Base-by-base conservation (phyloP, 805 yeast species). In the Yamadazyma olivae region DNA sequence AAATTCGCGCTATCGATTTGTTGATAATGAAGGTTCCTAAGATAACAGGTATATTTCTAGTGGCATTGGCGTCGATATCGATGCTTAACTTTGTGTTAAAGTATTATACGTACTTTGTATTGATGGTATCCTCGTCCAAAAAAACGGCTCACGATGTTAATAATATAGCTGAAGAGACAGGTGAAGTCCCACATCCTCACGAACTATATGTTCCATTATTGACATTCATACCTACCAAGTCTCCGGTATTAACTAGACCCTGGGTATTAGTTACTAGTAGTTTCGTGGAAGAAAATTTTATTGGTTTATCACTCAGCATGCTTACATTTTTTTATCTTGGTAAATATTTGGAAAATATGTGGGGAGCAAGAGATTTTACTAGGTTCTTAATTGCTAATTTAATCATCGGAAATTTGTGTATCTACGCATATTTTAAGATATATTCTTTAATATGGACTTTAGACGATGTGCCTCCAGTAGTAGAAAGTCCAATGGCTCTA, bases 261-360 rank as follows among this genome's bases (percentile, higher is more conserved):
- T 76, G 81, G 80, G 74, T 73, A 5, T 49, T 76, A 8, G 30
- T 73, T 22, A 72, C 79, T 3, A 50, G 71, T 14, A 46, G 70
- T 12, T 65, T 75, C 38, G 67, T 73, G 14, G 81, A 75, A 38
- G 69, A 66, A 29, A 63, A 61, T 25, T 34, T 71, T 14, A 27
- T 71, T 10, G 59, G 71, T 3, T 59, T 70, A 9, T 29, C 62
- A 5, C 46, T 64, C 6, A 57, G 73, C 16, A 48, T 66, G 16
- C 39, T 64, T 16, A 53, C 71, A 12, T 46, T 75, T 9, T 58
- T 67, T 35, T 75, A 72, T 46, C 70, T 83, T 23, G 87, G 86
- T 3, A 65, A 74, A 34, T 83, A 78, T 59, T 70, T 81, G 45
- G 90, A 83, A 50, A 70, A 71, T 41, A 68, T 74, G 26, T 83